Percentiles rank a stretch among this genome's conserved stretches.
Conservation (phyloP, 2,329 filamentous ascomycete species). For the Magnaporthiopsis incrustans region DNA sequence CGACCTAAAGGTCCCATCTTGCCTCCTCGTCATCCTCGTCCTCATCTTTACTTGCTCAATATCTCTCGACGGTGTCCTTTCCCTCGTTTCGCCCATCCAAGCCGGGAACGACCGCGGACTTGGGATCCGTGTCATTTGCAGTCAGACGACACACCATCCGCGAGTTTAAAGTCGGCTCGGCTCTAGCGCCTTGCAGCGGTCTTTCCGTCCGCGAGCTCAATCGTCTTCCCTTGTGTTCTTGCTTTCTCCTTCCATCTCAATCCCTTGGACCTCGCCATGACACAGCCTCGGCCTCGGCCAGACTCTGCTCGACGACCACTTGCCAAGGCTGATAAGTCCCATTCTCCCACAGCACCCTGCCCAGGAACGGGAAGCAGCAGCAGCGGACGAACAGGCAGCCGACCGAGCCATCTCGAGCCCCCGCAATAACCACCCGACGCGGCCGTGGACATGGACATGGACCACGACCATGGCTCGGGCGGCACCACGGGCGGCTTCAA, state of each 20-base stretch:
- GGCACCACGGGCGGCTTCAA: slow-evolving; percentile 24
- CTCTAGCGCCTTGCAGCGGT: background rate
- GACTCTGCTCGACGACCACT: background rate
- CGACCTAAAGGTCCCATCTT: too few relatives aligned
- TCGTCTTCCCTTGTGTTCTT: background rate
- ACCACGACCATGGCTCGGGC: slow-evolving; percentile 4
- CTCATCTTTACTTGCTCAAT: background rate
- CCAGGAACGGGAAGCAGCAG: slow-evolving; percentile 4
- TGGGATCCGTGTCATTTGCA: background rate
- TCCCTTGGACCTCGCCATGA: background rate
- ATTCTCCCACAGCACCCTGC: background rate
- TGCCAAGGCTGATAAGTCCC: background rate
- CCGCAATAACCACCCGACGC: slow-evolving; percentile 7
- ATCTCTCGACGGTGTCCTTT: background rate
- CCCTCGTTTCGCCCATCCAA: background rate
- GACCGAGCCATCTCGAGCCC: background rate
- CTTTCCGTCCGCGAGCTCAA: background rate
- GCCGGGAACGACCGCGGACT: background rate
- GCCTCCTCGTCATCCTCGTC: background rate
- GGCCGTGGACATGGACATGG: slow-evolving; percentile 11
- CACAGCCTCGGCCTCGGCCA: background rate
- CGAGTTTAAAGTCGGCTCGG: background rate
- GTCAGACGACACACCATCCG: background rate
- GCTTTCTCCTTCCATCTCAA: too few relatives aligned
- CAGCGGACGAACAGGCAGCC: background rate